A percentile compares a stretch with the other conserved stretches of the same genome.
Evolutionary conservation across 73 alveolate species (phyloP).

Genomic region (Tetrahymena borealis): DNA sequence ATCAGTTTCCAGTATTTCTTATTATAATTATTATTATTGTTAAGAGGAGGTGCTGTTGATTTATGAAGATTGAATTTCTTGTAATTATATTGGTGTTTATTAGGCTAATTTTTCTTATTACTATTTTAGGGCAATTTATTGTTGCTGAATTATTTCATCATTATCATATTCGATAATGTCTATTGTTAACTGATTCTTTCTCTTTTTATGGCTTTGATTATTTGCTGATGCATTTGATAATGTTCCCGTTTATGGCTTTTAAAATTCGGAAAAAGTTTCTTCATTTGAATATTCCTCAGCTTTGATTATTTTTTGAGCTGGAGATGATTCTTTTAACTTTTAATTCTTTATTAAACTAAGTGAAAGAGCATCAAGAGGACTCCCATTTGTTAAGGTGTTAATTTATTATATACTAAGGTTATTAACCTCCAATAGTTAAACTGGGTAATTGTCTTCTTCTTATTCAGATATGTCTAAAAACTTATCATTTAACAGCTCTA

Average conservation of each 20-base stretch:
- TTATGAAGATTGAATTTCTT: background rate
- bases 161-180: background rate
- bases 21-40: background rate
- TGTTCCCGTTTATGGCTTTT: too few relatives aligned
- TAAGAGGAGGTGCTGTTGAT: background rate
- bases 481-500: conserved; percentile 24
- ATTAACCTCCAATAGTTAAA: background rate
- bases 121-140: background rate
- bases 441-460: conserved; percentile 35
- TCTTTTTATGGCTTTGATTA: background rate
- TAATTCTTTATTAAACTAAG: background rate
- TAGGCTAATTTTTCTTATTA: background rate
- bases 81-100: background rate
- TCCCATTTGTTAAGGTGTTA: background rate
- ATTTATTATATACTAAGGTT: background rate
- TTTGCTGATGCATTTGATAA: background rate
- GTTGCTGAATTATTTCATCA: background rate
- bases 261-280: background rate
- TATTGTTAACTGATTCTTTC: background rate
- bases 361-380: background rate
- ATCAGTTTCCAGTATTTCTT: background rate
- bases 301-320: background rate
- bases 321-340: background rate
- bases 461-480: conserved; percentile 14
- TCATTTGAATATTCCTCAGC: background rate